phyloP scores from a whole-genome alignment of 176 grass and related monocot species.

The Rhynchospora breviuscula region DNA sequence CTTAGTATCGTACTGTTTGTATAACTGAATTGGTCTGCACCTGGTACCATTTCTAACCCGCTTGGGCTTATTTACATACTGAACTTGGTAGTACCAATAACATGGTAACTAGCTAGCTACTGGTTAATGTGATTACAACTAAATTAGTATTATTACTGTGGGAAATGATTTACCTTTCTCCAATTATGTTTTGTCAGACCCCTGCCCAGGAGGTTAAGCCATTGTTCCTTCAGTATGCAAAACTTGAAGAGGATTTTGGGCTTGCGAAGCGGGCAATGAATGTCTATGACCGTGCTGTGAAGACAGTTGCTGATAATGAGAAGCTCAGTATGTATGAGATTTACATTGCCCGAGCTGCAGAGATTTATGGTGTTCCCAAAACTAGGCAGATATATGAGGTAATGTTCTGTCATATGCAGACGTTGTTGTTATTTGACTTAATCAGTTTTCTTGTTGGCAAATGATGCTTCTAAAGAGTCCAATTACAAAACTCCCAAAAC shows the following conservation, averaged over 20 bases:
- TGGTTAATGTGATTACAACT: not conserved
- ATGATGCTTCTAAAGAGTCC: not conserved
- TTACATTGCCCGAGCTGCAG: conserved; percentile 44
- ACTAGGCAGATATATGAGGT: conserved; percentile 62
- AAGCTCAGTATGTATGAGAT: conserved; percentile 65
- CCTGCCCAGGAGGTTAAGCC: conserved; percentile 44
- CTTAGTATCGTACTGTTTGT: too few species aligned
- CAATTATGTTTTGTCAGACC: conserved; percentile 18
- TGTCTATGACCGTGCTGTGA: conserved; percentile 52
- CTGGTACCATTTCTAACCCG: not conserved
- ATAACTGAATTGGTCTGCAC: not conserved
- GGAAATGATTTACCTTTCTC: not conserved
- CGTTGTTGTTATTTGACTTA: not conserved
- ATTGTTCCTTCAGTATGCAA: conserved; percentile 51
- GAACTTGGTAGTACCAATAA: not conserved
- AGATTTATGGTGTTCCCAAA: conserved; percentile 40
- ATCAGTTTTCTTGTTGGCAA: not conserved
- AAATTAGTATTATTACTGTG: not conserved
- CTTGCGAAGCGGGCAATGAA: conserved; percentile 55
- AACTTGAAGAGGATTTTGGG: conserved; percentile 65
- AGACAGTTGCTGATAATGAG: conserved; percentile 35
- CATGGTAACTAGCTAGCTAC: not conserved
- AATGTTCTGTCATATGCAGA: conserved; percentile 11
- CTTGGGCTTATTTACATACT: not conserved
- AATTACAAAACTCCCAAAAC: not conserved